Conservation (phyloP, 306 rosid species). For the Lupinus albus region DNA sequence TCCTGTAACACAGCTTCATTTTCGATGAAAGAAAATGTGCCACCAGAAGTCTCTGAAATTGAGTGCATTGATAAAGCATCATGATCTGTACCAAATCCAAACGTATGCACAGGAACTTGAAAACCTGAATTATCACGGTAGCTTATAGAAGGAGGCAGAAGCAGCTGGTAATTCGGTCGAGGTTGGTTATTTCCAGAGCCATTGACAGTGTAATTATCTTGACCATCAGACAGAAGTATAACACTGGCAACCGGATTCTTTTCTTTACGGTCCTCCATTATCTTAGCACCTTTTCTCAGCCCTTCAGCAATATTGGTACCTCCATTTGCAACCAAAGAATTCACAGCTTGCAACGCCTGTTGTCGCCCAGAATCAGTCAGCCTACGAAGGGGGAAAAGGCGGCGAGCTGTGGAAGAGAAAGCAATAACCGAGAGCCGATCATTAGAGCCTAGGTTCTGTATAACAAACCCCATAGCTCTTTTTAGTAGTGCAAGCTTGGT, state of each 20-base stretch:
- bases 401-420: conserved; percentile 96
- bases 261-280: conserved; percentile 88
- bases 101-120: conserved; percentile 91
- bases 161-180: conserved; percentile 76
- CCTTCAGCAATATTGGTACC: conserved; percentile 99
- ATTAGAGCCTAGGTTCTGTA: conserved; percentile 86
- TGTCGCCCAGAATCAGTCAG: conserved; percentile 87
- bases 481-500: conserved; percentile 92
- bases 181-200: conserved; percentile 63
- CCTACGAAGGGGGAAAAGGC: conserved; percentile 80
- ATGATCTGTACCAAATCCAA: conserved; percentile 94
- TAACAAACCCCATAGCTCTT: conserved; percentile 98
- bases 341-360: conserved; percentile 93
- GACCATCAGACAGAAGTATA: conserved; percentile 89
- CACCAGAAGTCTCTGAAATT: conserved; percentile 91
- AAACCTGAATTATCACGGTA: conserved; percentile 66
- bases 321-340: conserved; percentile 95
- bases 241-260: conserved; percentile 88
- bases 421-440: conserved; percentile 95
- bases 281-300: conserved; percentile 86
- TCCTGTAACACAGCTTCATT: conserved; percentile 90
- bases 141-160: conserved; percentile 75
- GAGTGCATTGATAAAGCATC: conserved; percentile 96
- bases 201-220: conserved; percentile 82
- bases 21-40: conserved; percentile 96